phyloP scores from a whole-genome alignment of 495 filamentous ascomycete species.

The Acidomyces sp. region DNA sequence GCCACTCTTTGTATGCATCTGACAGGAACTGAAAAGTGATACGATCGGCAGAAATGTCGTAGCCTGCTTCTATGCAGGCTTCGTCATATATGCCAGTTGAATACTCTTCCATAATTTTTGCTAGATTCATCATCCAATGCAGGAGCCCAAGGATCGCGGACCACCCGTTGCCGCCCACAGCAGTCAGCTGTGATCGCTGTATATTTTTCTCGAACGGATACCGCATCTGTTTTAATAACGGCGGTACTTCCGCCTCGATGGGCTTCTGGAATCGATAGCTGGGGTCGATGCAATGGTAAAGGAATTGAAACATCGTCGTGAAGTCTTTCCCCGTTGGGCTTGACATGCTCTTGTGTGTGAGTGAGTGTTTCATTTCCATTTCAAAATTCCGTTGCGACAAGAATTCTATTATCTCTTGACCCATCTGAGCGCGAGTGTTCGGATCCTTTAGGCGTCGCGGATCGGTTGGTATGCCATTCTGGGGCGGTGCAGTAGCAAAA shows the following conservation, averaged over 20 bases:
- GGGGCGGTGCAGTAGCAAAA: conserved; percentile 70
- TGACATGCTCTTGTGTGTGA: conserved; percentile 74
- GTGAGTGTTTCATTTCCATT: conserved; percentile 85
- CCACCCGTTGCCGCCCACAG: conserved; percentile 94
- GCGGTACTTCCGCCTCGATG: conserved; percentile 86
- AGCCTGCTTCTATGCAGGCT: conserved; percentile 70
- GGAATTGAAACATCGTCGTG: conserved; percentile 90
- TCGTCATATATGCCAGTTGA: conserved; percentile 66
- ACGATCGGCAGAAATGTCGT: conserved; percentile 74
- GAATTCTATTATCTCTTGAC: conserved; percentile 83
- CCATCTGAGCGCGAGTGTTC: conserved; percentile 64
- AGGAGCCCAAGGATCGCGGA: conserved; percentile 81
- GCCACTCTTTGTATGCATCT: conserved; percentile 82
- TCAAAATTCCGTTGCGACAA: conserved; percentile 85
- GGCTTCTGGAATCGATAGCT: conserved; percentile 80
- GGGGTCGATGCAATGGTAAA: conserved; percentile 90
- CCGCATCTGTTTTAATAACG: conserved; percentile 77
- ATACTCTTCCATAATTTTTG: conserved; percentile 77
- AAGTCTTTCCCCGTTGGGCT: conserved; percentile 98
- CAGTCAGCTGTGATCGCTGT: conserved; percentile 84
- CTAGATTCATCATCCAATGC: conserved; percentile 98
- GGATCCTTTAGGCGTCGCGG: conserved; percentile 76
- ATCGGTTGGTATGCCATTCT: conserved; percentile 69
- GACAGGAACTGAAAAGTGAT: conserved; percentile 89
- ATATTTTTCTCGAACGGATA: conserved; percentile 92